Conservation (phyloP, 768 basidiomycete genomes). For the Russula sp. region DNA sequence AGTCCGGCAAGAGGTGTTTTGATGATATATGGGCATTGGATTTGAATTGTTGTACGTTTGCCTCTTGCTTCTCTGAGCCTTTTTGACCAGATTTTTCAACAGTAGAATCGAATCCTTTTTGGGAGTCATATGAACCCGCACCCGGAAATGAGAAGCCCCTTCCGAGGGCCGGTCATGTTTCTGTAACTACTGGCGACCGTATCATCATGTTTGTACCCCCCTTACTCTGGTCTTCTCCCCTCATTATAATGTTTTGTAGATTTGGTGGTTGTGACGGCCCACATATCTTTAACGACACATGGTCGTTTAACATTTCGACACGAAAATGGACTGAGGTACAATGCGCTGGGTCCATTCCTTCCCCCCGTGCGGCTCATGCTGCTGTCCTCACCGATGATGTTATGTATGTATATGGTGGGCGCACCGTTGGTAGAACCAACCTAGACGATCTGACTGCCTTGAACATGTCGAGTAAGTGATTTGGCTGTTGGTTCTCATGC, state of each 20-base stretch:
- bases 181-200: too few species aligned
- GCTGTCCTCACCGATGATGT: conserved; percentile 96
- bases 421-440: conserved; percentile 96
- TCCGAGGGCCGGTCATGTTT: too few species aligned
- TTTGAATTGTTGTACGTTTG: conserved; percentile 78
- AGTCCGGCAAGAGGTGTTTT: conserved; percentile 88
- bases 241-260: too few species aligned
- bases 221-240: too few species aligned
- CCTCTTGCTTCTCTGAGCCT: conserved; percentile 28
- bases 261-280: conserved; percentile 95
- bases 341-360: conserved; percentile 95
- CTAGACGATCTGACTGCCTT: conserved; percentile 92
- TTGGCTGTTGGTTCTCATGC: background rate
- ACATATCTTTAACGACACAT: conserved; percentile 98
- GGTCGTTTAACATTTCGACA: conserved; percentile 84
- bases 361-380: conserved; percentile 92
- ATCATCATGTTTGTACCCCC: too few species aligned
- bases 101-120: conserved; percentile 82
- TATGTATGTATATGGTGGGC: conserved; percentile 94
- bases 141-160: too few species aligned
- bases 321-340: conserved; percentile 85
- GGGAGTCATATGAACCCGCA: too few species aligned
- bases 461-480: conserved; percentile 88
- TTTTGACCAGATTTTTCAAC: conserved; percentile 20
- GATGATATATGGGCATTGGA: conserved; percentile 97